Base-by-base conservation (phyloP, 495 filamentous ascomycete species). In the Penicillium diatomitis region DNA sequence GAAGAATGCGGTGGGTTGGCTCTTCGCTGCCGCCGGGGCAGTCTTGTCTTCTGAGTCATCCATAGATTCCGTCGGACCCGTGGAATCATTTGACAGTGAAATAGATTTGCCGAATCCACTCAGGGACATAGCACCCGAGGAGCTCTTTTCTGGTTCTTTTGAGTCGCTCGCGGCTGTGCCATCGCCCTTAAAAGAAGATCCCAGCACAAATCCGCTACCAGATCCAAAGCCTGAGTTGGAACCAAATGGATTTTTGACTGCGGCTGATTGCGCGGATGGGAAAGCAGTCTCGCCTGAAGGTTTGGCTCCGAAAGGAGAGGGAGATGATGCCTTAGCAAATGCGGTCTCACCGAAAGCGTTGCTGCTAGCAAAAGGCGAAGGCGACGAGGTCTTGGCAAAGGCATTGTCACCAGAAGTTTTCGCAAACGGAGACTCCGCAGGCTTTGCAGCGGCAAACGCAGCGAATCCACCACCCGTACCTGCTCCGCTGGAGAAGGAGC, bases 151-250 rank as follows among this genome's bases (percentile, higher is more conserved):
- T 12, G 76, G 65, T 35, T 79, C 76, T 7, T 80, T 73, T 12
- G 64, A 65, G 53, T 84, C 81, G 51, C 85, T 81, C 42, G 76
- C 78, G 28, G 77, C 77, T 44, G 74, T 69, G 6, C 75, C 76
- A 59, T 95, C 90, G 31, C 74, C 74, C 63, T 92, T 89, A 67
- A 96, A 96, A 9, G 81, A 85, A 38, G 84, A 86, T 3, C 78
- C 83, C 20, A 96, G 73, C 28, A 81, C 80, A 61, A 96, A 96
- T 0, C 77, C 73, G 44, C 65, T 54, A 10, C 53, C 12, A 20
- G 41, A 44, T 12, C 45, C 46, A 7, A 72, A 47, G 10, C 8
- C 31, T 7, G 39, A 29, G 8, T 29, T 41, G 2, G 72, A 61
- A 10, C 82, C 80, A 61, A 89, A 84, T 4, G 66, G 61, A 7